These are phyloP conservation scores for Alternaria ethzedia DNA, from an alignment of 2,329 filamentous ascomycete genomes.

Conservation along the genomic window DNA sequence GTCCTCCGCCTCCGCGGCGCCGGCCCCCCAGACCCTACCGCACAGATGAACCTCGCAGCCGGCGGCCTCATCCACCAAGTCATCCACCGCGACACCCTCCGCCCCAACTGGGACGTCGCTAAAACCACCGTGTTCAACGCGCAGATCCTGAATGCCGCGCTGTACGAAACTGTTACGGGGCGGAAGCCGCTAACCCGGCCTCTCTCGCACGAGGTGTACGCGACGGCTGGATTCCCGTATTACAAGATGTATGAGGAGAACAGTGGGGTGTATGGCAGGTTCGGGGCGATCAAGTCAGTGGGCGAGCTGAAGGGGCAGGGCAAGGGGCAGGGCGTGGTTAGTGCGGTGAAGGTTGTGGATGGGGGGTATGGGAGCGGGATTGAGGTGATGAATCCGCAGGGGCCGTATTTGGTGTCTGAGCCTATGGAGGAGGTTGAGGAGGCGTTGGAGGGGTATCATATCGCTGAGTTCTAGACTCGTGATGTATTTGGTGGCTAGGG, in stretches of 20 bases:
- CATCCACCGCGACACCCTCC: conserved; percentile 41
- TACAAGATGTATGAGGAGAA: conserved; percentile 43
- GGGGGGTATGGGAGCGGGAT: background rate
- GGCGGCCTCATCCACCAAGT: conserved; percentile 53
- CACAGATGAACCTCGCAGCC: conserved; percentile 48
- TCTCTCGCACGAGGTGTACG: conserved; percentile 46
- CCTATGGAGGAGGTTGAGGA: conserved; percentile 23
- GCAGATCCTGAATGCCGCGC: conserved; percentile 49
- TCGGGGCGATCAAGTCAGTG: conserved; percentile 34
- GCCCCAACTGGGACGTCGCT: conserved; percentile 1
- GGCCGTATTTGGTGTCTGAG: conserved; percentile 21
- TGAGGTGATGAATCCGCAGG: conserved; percentile 18
- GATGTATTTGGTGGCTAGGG: background rate
- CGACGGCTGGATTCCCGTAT: conserved; percentile 45
- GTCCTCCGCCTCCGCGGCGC: conserved; percentile 71
- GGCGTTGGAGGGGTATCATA: conserved; percentile 7
- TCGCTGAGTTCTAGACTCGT: background rate
- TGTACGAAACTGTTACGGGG: conserved; percentile 49
- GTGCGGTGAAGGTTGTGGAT: background rate
- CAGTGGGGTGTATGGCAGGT: conserved; percentile 35
- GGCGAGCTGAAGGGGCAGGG: conserved; percentile 23
- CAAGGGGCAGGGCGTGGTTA: background rate
- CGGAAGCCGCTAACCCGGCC: conserved; percentile 42
- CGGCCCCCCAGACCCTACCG: background rate
- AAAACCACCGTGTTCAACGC: conserved; percentile 47